Base-by-base conservation (phyloP, 1,284 basidiomycete genomes). In the Phylloboletellus chloephorus region DNA sequence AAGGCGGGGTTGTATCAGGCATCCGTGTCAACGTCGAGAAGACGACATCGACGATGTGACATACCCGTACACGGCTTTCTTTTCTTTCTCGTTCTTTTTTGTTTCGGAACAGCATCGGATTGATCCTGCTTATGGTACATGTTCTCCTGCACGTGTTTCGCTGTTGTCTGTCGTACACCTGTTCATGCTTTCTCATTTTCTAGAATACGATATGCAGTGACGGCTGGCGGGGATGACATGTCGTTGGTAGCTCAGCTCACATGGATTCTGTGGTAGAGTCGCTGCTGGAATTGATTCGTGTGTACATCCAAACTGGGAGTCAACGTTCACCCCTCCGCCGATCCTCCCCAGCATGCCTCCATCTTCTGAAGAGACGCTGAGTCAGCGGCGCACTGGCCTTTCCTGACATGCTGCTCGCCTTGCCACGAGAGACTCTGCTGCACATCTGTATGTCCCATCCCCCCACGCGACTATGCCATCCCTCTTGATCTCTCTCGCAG, bases 1-100 rank as follows among this genome's bases (percentile, higher is more conserved):
- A 47, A 26, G 21, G 7, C 0, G 43, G 41, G 20, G 56, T 55
- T 7, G 52, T 72, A 21, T 64, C 68, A 39, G 76, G 79, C 3
- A 80, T 84, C 47, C 66, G 75, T 46, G 72, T 83, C n/a, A 73
- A 82, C 39, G 72, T 83, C 21, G 79, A 83, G 63, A 78, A 76
- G 65, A 74, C 71, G 36, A 75, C 71, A 23, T 63, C 66, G 37
- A 68, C 66, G 36, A 71, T 77, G 64, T 78, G 47, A 61, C 24
- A 28, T 34, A n/a, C 20, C 17, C 34, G 39, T 26, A 31, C 39
- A 30, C 13, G 30, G 21, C 30, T 46, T 47, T 50, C n/a, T n/a
- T n/a, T n/a, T n/a, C n/a, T n/a, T n/a, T n/a, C n/a, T n/a, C n/a
- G n/a, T n/a, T n/a, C n/a, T 31, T 21, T 38, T 43, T 50, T 25